Percentiles rank a stretch among this genome's conserved stretches.
These are phyloP conservation scores for Trypanosoma vivax DNA, from an alignment of 208 protist species.

Conservation along the genomic window DNA sequence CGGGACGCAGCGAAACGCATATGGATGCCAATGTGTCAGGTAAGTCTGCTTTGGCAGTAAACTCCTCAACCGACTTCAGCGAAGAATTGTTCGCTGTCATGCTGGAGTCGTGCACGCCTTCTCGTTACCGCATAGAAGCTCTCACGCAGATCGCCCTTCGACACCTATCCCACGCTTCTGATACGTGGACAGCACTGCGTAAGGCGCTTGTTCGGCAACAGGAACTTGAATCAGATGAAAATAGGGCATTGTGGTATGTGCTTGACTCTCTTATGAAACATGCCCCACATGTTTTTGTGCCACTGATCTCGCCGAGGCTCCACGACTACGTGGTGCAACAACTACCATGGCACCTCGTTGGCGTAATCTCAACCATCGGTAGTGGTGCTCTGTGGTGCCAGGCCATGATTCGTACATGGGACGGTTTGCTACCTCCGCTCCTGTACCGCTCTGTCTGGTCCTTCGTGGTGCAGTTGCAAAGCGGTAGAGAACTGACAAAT, in stretches of 20 bases:
- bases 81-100: constrained; percentile 55
- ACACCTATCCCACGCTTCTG: constrained; percentile 38
- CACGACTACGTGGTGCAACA: constrained; percentile 71
- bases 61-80: constrained; percentile 20
- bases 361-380: constrained; percentile 15
- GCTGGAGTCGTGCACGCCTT: constrained; percentile 45
- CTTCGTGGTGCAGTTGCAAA: constrained; percentile 51
- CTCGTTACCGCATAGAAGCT: constrained; percentile 43
- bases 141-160: constrained; percentile 51
- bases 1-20: too few species aligned
- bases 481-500: constrained; percentile 48
- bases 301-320: constrained; percentile 53
- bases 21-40: too few species aligned
- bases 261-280: constrained; percentile 69
- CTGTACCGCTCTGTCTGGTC: constrained; percentile 38
- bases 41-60: constrained; percentile 3
- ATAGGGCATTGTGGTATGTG: constrained; percentile 69
- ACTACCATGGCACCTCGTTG: constrained; percentile 47
- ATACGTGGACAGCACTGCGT: constrained; percentile 60
- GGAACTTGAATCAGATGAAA: constrained; percentile 34
- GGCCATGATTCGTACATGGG: constrained; percentile 61
- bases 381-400: constrained; percentile 51
- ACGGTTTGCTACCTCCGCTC: constrained; percentile 35
- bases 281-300: constrained; percentile 68
- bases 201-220: constrained; percentile 42